Evolutionary conservation across 805 yeast species (phyloP), one percentile per base, ranked within the genome.

Genomic region (Tetrapisispora fleetii): DNA sequence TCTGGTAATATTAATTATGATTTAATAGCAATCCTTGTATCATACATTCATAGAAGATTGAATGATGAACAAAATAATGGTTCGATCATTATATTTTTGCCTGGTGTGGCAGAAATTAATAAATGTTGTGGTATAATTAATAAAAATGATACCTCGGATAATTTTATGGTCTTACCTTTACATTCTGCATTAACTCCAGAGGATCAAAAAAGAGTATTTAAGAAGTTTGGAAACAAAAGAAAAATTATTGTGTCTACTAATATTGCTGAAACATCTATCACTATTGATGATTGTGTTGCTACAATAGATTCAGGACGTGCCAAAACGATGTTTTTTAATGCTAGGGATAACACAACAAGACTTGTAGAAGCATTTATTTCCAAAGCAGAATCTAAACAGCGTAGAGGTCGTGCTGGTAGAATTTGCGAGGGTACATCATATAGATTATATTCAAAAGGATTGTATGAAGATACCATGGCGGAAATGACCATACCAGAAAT

Each of bases 391-490:
- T 82, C 82, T 21, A 77, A 80, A 21, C 99, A 91, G 66, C 77
- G 99, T 68, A 74, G 96, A 64, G 99, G 99, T 63, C 85, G 99
- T 71, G 91, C 97, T n/a, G 99, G 99, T 53, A 90, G 99, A 77
- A 88, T 91, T 13, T 77, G 81, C 35, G 73, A 73, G 24, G 99
- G 99, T 49, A 69, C 72, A 14, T 89, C 97, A 53, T 91, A 80
- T 65, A 89, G 85, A 60, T 60, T 91, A 43, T 91, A 78, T 65
- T 83, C 96, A 1, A 68, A 70, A 47, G 77, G 77, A 2, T 76
- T 86, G 0, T 79, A 79, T 57, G 70, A 71, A 4, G 63, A 64
- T 1, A 62, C 65, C 21, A 84, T 89, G 91, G 67, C 75, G 16
- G 70, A 75, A 1, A 82, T 83, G 54, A 95, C 96, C 0, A 73